Evolutionary conservation across 192 early-diverging fungal genomes (phyloP).

Genomic region (Physocladia obscura): DNA sequence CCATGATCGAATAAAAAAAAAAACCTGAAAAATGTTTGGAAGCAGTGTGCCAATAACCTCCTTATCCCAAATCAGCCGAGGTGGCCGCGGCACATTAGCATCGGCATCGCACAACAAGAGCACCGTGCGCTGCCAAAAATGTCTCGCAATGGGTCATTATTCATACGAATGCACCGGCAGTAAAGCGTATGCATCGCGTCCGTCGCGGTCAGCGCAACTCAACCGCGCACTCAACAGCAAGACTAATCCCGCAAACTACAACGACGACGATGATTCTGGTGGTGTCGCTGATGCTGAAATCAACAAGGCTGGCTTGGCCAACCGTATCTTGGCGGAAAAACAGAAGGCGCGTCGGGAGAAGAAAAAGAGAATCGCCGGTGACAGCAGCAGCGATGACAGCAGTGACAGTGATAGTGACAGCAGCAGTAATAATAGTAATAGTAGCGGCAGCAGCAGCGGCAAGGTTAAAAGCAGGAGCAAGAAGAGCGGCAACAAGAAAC

Average conservation of each 20-base stretch:
- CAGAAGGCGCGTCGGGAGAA: neutral
- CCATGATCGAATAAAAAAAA: too few relatives aligned
- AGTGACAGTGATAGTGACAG: neutral
- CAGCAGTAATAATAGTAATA: neutral
- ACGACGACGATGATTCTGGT: neutral
- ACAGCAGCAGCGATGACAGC: neutral
- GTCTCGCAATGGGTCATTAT: conserved; percentile 12
- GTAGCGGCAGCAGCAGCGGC: neutral
- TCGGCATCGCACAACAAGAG: neutral
- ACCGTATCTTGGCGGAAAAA: conserved; percentile 8
- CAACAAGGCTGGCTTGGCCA: neutral
- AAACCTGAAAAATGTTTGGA: too few relatives aligned
- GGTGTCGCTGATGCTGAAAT: neutral
- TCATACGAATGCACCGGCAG: conserved; percentile 17
- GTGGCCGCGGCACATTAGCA: neutral
- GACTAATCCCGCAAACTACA: too few relatives aligned
- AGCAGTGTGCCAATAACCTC: neutral
- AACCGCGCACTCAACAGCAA: neutral
- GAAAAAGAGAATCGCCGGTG: neutral
- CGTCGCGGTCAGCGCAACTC: conserved; percentile 2
- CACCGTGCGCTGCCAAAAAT: conserved; percentile 15
- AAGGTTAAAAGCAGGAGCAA: neutral
- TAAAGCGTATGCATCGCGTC: neutral
- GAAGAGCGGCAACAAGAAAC: neutral
- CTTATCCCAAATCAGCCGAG: conserved; percentile 16